Evolutionary conservation across 2,329 filamentous ascomycete species (phyloP), one percentile per base, ranked within the genome.

Genomic region (Arthrobotrys musiformis): DNA sequence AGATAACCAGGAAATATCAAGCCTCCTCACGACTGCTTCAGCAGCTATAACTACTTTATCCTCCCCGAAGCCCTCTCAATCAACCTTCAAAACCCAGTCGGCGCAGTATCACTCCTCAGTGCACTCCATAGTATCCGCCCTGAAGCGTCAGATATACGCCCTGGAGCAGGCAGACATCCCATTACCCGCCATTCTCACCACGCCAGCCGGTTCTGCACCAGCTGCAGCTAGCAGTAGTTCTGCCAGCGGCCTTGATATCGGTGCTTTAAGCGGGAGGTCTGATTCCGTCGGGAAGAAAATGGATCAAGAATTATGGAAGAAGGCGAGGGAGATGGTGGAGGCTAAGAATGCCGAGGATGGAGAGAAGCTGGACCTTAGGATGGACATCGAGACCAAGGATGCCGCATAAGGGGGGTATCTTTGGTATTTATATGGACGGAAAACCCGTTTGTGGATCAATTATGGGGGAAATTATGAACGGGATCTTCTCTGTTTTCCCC

Each of bases 21-120:
- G n/a, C n/a, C 52, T 72, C 3, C 50, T 78, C n/a, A 72, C 52
- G 19, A 78, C 74, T 4, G 74, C 74, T 7, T 80, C 82, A 79
- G 69, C 77, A 77, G 67, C 70, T 64, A 56, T 70, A 64, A 63
- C 78, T 26, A 60, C 70, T 33, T 74, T 77, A 19, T 61, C 62
- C 2, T 63, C 50, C 3, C 70, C 62, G 13, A 40, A 50, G 48
- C 74, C 74, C 1, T 70, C 74, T 1, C 61, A 67, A 42, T 63
- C 66, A 6, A 66, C 74, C 9, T 78, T 78, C 67, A 72, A 62
- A 22, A 40, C 60, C 0, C 74, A 72, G 22, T 70, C 74, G 1
- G 62, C 63, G 28, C 61, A 72, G 35, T 78, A 78, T 26, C 74
- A 78, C 46, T 46, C 67, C 1, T 78, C 68, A 13, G 67, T 78